Base-by-base conservation (phyloP, 1,139 yeast species). In the Zygotorulaspora mrakii region DNA sequence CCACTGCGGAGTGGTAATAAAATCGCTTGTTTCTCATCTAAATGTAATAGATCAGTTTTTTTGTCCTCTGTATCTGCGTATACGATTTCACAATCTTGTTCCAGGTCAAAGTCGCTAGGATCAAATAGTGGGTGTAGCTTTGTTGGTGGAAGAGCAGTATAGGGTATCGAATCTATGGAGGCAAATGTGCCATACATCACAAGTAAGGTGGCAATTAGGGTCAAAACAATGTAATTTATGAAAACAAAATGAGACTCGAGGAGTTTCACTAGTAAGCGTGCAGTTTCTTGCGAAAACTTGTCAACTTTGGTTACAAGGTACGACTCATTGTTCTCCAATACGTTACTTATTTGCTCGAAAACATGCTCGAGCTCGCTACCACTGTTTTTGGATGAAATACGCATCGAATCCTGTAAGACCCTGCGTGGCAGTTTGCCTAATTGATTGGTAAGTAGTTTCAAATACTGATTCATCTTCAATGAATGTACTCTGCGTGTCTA, bases 91-190 rank as follows among this genome's bases (percentile, higher is more conserved):
- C 52, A 45, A 8, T 50, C 54, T 24, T 42, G 49, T 20, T 43
- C 51, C 11, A 50, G 13, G 35, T 50, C 54, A 23, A 48, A 43
- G 40, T 55, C 59, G 8, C 49, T 41, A n/a, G 55, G 54, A 32
- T 55, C 57, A 37, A 49, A 55, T 33, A 50, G 31, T 2, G 48
- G 46, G 38, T 55, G 55, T 11, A 39, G 32, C 11, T 42, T 43
- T 4, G 57, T 53, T 22, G 59, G 57, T 14, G 59, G 56, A 32
- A 53, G 37, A 10, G 59, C 56, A 17, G 57, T 55, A 21, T 46
- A 48, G 11, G 59, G 59, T 29, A 55, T 53, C 5, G 54, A 47
- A 6, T 35, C 31, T 7, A 55, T 40, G 1, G 56, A 48, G 4
- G 49, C 43, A 34, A 53, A 47, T 7, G 55, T 41, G 2, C 55